Evolutionary conservation across 768 basidiomycete genomes (phyloP).

Genomic region (Phlebiopsis gigantea): DNA sequence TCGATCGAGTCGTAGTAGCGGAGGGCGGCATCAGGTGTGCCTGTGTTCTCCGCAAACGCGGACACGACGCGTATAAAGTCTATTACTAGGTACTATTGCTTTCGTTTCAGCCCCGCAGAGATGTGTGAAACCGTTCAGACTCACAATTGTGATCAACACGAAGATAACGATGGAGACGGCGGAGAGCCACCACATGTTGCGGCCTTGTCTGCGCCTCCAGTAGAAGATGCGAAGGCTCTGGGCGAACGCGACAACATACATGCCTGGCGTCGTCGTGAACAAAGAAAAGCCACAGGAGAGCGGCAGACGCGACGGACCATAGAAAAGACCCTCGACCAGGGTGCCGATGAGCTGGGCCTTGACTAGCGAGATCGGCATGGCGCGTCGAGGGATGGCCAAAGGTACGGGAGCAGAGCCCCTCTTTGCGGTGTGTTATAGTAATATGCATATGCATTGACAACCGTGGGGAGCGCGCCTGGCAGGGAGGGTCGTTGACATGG

Average conservation of each 20-base stretch:
- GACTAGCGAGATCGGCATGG: conserved; percentile 7
- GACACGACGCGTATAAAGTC: conserved; percentile 21
- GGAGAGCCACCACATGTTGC: conserved; percentile 4
- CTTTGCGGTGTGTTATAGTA: background rate
- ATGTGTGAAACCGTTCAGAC: no score
- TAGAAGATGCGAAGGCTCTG: conserved; percentile 7
- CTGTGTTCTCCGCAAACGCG: conserved; percentile 18
- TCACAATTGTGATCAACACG: conserved; percentile 17
- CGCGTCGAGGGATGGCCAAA: background rate
- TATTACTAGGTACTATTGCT: conserved; percentile 20
- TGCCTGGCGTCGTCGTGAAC: background rate
- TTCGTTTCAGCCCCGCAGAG: background rate
- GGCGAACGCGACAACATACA: conserved; percentile 4
- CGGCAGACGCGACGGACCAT: background rate
- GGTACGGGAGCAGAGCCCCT: background rate
- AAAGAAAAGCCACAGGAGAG: no score
- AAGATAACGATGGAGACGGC: conserved; percentile 5
- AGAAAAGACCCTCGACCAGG: conserved; percentile 4
- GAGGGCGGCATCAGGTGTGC: conserved; percentile 13
- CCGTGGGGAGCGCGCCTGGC: background rate
- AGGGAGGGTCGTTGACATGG: background rate
- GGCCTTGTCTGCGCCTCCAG: background rate
- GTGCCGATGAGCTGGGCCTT: conserved; percentile 12
- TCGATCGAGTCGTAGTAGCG: conserved; percentile 19
- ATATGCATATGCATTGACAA: background rate